These are phyloP conservation scores for Lophiostoma macrostomum DNA, from an alignment of 495 filamentous ascomycete species.

Conservation along the genomic window DNA sequence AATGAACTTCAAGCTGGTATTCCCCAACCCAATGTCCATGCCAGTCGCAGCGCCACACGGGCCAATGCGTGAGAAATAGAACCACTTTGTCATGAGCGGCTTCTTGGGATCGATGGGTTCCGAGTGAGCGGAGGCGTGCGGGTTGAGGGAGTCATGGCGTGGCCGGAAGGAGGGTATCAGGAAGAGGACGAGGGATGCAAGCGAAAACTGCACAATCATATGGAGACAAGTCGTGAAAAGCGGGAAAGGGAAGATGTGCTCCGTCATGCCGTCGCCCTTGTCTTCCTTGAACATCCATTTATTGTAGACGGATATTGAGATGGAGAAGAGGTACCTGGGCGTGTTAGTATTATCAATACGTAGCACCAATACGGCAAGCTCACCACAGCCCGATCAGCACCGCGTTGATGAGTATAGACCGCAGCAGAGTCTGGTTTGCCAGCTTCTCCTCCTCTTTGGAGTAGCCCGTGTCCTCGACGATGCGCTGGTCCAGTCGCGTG, in stretches of 20 bases:
- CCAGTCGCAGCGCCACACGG: conserved; percentile 93
- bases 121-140: conserved; percentile 44
- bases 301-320: conserved; percentile 97
- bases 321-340: conserved; percentile 72
- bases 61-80: conserved; percentile 88
- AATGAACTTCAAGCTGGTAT: conserved; percentile 93
- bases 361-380: background rate
- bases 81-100: conserved; percentile 83
- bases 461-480: conserved; percentile 54
- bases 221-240: conserved; percentile 94
- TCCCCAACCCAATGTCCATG: conserved; percentile 93
- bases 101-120: conserved; percentile 52
- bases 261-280: conserved; percentile 41
- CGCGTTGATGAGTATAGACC: conserved; percentile 65
- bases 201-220: conserved; percentile 92
- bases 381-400: conserved; percentile 82
- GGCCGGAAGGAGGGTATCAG: conserved; percentile 83
- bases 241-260: conserved; percentile 77
- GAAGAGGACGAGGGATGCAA: conserved; percentile 76
- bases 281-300: conserved; percentile 98
- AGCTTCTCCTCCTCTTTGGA: conserved; percentile 62
- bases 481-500: conserved; percentile 69
- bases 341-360: conserved; percentile 3
- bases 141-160: conserved; percentile 46
- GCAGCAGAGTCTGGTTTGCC: conserved; percentile 68